Evolutionary conservation across 2,329 filamentous ascomycete species (phyloP).

Genomic region (Arthrinium puccinioides): DNA sequence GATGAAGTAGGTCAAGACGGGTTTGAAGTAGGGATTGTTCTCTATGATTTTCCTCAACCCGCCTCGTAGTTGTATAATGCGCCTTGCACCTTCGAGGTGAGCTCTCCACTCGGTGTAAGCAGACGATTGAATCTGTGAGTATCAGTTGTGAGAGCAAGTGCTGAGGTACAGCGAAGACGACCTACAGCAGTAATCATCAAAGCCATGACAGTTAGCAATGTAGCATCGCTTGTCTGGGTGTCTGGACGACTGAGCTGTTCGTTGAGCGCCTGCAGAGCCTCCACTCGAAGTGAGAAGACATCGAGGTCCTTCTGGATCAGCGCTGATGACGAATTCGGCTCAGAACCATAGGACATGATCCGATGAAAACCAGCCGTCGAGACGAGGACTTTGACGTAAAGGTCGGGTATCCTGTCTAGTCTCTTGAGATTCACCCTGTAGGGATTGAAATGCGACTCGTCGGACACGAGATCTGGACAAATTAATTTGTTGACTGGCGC

Average conservation of each 20-base stretch:
- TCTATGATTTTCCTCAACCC: constrained; percentile 6
- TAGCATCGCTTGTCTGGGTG: constrained; percentile 7
- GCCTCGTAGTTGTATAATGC: constrained; percentile 7
- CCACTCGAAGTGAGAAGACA: constrained; percentile 5
- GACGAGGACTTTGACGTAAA: constrained; percentile 8
- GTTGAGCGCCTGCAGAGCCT: constrained; percentile 5
- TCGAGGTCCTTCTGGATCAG: constrained; percentile 4
- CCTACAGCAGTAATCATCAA: constrained; percentile 7
- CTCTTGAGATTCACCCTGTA: constrained; percentile 6
- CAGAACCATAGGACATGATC: constrained; percentile 6
- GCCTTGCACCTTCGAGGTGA: constrained; percentile 9
- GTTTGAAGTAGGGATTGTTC: constrained; percentile 7
- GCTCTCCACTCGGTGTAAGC: constrained; percentile 8
- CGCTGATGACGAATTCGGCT: constrained; percentile 2
- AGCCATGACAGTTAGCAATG: constrained; percentile 6
- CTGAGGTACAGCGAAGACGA: no score
- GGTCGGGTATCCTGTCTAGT: constrained; percentile 4
- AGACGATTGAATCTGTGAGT: constrained; percentile 7
- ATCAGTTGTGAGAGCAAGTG: no score
- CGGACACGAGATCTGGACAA: constrained; percentile 4
- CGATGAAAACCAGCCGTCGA: constrained; percentile 6
- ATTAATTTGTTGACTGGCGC: constrained; percentile 7
- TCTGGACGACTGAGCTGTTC: constrained; percentile 4
- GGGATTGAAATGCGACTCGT: constrained; percentile 7
- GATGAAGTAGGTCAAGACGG: constrained; percentile 7